Base-by-base conservation (phyloP, 768 basidiomycete species). In the Clathrus columnatus region DNA sequence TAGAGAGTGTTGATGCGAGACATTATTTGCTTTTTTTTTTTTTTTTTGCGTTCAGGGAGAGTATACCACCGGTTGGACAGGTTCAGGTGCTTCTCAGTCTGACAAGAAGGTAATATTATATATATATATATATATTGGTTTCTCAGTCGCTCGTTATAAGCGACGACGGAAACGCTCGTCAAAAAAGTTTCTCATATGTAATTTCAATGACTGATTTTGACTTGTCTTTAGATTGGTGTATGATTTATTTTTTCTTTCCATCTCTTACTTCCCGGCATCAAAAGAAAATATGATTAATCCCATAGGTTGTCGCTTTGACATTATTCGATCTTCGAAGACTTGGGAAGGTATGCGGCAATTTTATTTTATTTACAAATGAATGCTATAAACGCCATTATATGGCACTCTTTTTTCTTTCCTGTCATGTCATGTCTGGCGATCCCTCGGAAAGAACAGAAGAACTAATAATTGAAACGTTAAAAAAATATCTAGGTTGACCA, bases 11-110 rank as follows among this genome's bases (percentile, higher is more conserved):
- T 55, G 56, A 42, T 42, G 50, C 51, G 30, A 32, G 32, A 36
- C n/a, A n/a, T n/a, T n/a, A n/a, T n/a, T 20, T 56, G 30, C 28
- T 26, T 16, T 50, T 7, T 16, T 36, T n/a, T 26, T 8, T 32
- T 28, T 16, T 51, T 27, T 16, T 27, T 48, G 11, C 5, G 23
- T 46, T 3, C 51, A 80, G 82, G 88, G 89, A 43, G 90, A 94
- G 73, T 95, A 95, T 67, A 95, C 92, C 59, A 95, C 92, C 50
- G 92, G 93, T 67, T 95, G 89, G 88, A 91, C 89, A 8, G 83
- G 82, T 11, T 81, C 86, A 32, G 92, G 92, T n/a, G 90, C 88
- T 43, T 94, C 91, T 16, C 90, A 84, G 65, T 94, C 91, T 5
- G 93, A 95, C 72, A 95, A 95, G 73, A 96, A 92, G 78, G 90